These are phyloP conservation scores for Gossypioides kirkii DNA, from an alignment of 345 rosid species.

Conservation along the genomic window DNA sequence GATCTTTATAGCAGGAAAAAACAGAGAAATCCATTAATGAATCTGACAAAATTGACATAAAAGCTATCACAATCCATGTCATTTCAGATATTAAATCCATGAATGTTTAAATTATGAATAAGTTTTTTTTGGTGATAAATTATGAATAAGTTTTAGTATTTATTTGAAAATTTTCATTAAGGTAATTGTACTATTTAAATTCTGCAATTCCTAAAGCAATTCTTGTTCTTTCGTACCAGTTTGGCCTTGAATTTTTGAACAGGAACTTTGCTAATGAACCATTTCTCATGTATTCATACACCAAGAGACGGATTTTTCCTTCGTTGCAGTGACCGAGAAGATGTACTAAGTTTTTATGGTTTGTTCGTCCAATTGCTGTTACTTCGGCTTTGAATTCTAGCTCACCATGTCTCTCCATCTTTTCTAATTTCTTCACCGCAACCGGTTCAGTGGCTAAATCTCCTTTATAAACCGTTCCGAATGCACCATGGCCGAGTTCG, in stretches of 20 bases:
- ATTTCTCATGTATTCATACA: constrained; percentile 14
- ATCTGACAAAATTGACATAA: too few species aligned
- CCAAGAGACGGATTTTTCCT: constrained; percentile 9
- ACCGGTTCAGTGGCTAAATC: not conserved
- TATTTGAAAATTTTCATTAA: too few species aligned
- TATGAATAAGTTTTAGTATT: too few species aligned
- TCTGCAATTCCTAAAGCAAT: constrained; percentile 14
- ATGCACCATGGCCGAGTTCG: constrained; percentile 8
- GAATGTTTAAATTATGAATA: too few species aligned
- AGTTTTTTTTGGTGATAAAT: too few species aligned
- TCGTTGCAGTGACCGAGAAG: constrained; percentile 11
- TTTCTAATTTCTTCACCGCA: constrained; percentile 4
- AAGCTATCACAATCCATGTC: too few species aligned
- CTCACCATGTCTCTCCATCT: not conserved
- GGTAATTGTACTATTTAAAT: too few species aligned
- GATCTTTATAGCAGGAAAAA: too few species aligned
- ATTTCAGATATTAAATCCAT: too few species aligned
- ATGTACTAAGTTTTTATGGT: constrained; percentile 4
- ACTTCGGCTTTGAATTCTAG: constrained; percentile 7
- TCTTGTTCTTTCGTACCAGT: constrained; percentile 16
- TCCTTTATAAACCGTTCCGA: constrained; percentile 10
- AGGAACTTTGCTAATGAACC: not conserved
- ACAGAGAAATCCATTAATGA: too few species aligned
- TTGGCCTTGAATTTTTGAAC: not conserved
- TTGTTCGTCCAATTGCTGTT: constrained; percentile 1